Conservation (phyloP, 2,329 filamentous ascomycete genomes). For the Alternaria tenuissima region DNA sequence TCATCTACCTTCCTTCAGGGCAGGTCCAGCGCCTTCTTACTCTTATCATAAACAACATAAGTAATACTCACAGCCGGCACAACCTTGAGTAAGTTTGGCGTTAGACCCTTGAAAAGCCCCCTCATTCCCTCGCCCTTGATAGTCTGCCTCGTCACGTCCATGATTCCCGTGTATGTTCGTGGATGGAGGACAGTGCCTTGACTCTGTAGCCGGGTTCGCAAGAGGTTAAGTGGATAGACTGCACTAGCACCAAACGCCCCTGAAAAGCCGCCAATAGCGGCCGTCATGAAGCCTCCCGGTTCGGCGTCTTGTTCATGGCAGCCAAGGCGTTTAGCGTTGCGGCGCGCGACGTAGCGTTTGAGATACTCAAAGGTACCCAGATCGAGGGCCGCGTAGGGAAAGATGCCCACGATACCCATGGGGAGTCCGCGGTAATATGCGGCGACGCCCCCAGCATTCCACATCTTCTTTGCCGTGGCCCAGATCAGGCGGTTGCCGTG, state of each 20-base stretch:
- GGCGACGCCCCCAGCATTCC: conserved; percentile 73
- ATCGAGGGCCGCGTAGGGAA: conserved; percentile 96
- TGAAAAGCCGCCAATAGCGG: conserved; percentile 87
- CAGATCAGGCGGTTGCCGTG: conserved; percentile 83
- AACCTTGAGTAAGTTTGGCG: conserved; percentile 94
- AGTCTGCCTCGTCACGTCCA: conserved; percentile 87
- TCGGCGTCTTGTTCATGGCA: conserved; percentile 82
- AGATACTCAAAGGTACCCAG: conserved; percentile 94
- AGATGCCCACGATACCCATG: conserved; percentile 95
- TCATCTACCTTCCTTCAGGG: conserved; percentile 30
- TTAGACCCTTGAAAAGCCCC: conserved; percentile 93
- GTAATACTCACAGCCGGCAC: conserved; percentile 90
- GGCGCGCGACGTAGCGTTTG: conserved; percentile 75
- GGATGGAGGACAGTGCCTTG: conserved; percentile 94
- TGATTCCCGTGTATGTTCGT: conserved; percentile 87
- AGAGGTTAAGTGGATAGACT: conserved; percentile 93
- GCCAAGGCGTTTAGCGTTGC: conserved; percentile 72
- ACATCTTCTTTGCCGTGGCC: conserved; percentile 88
- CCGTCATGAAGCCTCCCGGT: conserved; percentile 83
- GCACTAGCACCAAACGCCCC: conserved; percentile 92
- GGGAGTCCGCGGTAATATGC: conserved; percentile 91
- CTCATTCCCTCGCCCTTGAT: conserved; percentile 81
- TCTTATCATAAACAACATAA: conserved; percentile 55
- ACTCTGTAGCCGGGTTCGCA: conserved; percentile 89
- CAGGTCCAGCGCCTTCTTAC: conserved; percentile 48